Percentiles rank a stretch among this genome's conserved stretches.
Evolutionary conservation across 257 asterid genomes (phyloP).

Genomic region (Solanum raphanifolium): DNA sequence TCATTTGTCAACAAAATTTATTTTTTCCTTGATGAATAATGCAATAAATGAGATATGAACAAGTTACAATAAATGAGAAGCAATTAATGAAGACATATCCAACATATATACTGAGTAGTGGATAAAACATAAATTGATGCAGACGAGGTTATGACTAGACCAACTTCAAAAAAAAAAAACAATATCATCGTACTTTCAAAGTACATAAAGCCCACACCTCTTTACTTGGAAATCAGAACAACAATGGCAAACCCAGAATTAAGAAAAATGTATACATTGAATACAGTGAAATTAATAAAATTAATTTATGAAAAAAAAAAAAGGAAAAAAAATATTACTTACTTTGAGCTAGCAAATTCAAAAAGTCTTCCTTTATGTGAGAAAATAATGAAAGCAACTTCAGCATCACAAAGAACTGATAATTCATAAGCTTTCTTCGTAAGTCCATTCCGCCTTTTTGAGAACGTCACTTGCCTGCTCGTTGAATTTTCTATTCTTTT

Average conservation of each 20-base stretch:
- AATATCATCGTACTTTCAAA: not conserved
- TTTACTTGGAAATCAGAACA: not conserved
- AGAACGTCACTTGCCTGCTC: constrained; percentile 29
- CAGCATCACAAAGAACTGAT: constrained; percentile 1
- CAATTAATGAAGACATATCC: not conserved
- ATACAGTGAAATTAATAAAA: not conserved
- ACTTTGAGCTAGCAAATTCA: constrained; percentile 68
- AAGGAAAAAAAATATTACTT: not conserved
- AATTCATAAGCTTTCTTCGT: constrained; percentile 71
- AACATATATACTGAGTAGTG: not conserved
- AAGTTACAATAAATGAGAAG: not conserved
- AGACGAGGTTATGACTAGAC: not conserved
- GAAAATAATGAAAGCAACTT: constrained; percentile 31
- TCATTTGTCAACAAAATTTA: not conserved
- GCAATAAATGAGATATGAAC: not conserved
- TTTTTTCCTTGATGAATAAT: not conserved
- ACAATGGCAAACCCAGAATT: not conserved
- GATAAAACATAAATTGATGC: not conserved
- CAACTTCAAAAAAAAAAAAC: not conserved
- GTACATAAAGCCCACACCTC: not conserved
- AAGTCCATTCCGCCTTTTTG: constrained; percentile 62
- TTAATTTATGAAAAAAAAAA: not conserved
- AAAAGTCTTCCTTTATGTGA: constrained; percentile 62
- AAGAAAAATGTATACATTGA: not conserved
- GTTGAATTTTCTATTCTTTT: constrained; percentile 48